Percentiles rank a stretch among this genome's conserved stretches.
Conservation (phyloP, 2,329 filamentous ascomycete genomes). For the Fusarium scirpi region DNA sequence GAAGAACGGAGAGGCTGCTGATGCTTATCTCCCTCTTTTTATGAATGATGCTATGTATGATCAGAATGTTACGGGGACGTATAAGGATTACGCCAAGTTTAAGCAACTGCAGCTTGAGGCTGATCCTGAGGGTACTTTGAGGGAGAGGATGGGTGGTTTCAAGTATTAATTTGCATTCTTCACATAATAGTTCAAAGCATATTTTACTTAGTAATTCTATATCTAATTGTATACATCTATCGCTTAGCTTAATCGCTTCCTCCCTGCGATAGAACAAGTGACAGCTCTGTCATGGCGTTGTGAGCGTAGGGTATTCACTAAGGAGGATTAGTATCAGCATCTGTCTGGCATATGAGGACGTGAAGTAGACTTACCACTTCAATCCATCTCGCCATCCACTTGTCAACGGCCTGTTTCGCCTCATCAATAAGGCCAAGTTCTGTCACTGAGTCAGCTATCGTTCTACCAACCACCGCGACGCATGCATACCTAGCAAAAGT, state of each 20-base stretch:
- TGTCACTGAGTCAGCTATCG: fast-evolving
- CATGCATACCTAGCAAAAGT: background rate
- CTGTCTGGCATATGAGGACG: fast-evolving
- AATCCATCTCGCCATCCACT: constrained; percentile 30
- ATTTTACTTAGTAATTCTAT: no score
- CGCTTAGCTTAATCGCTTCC: fast-evolving
- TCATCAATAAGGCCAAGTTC: constrained; percentile 20
- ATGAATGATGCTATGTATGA: constrained; percentile 26
- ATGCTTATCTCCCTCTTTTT: constrained; percentile 11
- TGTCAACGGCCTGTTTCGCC: constrained; percentile 7
- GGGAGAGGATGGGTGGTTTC: constrained; percentile 11
- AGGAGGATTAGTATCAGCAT: background rate
- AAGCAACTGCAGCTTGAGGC: constrained; percentile 6
- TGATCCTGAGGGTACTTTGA: constrained; percentile 12
- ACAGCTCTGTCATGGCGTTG: no score
- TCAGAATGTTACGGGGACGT: constrained; percentile 18
- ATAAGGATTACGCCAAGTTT: constrained; percentile 16
- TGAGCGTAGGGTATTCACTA: background rate
- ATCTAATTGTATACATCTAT: background rate
- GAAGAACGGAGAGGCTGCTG: background rate
- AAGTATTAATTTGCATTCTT: background rate
- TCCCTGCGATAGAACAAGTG: fast-evolving
- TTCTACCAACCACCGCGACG: fast-evolving
- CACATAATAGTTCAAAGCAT: fast-evolving
- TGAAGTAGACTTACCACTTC: background rate